A percentile compares a stretch with the other conserved stretches of the same genome.
These are phyloP conservation scores for Globisporangium yorkense DNA, from an alignment of 352 stramenopile species.

Conservation along the genomic window DNA sequence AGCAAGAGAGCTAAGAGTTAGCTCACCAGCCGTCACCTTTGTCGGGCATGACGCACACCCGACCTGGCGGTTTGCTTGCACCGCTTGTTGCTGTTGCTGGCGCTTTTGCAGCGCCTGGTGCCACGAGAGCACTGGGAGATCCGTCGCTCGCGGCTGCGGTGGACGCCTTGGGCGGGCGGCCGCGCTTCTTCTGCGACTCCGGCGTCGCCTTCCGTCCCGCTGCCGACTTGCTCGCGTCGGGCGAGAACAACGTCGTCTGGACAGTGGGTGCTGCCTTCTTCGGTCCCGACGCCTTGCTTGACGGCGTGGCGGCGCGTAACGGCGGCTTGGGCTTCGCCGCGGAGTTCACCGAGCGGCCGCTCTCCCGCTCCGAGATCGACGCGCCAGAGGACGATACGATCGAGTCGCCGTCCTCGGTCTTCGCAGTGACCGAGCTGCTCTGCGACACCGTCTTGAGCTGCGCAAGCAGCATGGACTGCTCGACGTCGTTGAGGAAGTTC, in stretches of 20 bases:
- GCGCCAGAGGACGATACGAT: conserved; percentile 9
- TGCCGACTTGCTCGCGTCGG: conserved; percentile 28
- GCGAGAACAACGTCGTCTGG: conserved; percentile 37
- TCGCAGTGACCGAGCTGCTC: conserved; percentile 12
- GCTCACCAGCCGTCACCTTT: not conserved
- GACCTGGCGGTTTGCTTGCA: conserved; percentile 20
- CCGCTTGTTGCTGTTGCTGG: conserved; percentile 8
- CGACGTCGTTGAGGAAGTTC: conserved; percentile 55
- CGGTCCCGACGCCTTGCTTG: conserved; percentile 8
- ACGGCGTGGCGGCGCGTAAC: not conserved
- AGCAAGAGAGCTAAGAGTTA: not conserved
- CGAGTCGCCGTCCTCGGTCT: conserved; percentile 12
- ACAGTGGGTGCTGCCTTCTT: conserved; percentile 29
- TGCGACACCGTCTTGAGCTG: conserved; percentile 36
- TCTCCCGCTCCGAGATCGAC: conserved; percentile 9
- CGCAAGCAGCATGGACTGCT: conserved; percentile 53
- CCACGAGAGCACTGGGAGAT: not conserved
- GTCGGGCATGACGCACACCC: not conserved
- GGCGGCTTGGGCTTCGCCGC: conserved; percentile 2
- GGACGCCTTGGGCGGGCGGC: conserved; percentile 17
- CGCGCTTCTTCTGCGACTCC: conserved; percentile 40
- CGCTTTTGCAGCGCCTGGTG: conserved; percentile 3
- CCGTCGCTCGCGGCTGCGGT: not conserved
- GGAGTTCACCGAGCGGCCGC: not conserved
- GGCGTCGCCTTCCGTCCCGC: conserved; percentile 22